Evolutionary conservation across 2,329 filamentous ascomycete genomes (phyloP).

Genomic region (Colletotrichum tamarilloi): DNA sequence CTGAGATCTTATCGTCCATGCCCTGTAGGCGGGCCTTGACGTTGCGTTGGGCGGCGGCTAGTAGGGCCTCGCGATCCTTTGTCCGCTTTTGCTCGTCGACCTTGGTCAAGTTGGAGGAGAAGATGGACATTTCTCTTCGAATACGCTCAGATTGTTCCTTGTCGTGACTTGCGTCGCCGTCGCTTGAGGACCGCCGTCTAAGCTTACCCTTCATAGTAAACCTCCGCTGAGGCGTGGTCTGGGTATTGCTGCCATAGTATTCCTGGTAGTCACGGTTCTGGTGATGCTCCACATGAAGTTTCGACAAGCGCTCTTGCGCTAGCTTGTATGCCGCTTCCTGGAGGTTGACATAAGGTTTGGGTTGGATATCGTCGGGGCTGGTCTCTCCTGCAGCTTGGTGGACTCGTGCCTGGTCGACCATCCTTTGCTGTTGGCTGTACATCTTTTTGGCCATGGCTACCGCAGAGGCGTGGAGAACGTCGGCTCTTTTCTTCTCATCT

Average conservation of each 20-base stretch:
- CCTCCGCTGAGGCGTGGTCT: slow-evolving; percentile 49
- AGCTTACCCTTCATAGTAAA: slow-evolving; percentile 66
- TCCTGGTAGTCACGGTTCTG: slow-evolving; percentile 74
- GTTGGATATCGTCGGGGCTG: slow-evolving; percentile 51
- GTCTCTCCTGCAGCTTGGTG: slow-evolving; percentile 47
- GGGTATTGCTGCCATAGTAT: slow-evolving; percentile 75
- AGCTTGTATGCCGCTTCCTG: slow-evolving; percentile 90
- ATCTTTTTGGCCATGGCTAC: slow-evolving; percentile 91
- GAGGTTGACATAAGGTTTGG: slow-evolving; percentile 71
- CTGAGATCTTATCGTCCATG: slow-evolving; percentile 85
- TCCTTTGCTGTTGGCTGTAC: slow-evolving; percentile 77
- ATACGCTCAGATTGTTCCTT: slow-evolving; percentile 78
- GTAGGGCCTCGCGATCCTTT: slow-evolving; percentile 78
- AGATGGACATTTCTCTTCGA: slow-evolving; percentile 81
- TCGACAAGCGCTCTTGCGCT: slow-evolving; percentile 84
- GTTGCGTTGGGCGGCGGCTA: slow-evolving; percentile 85
- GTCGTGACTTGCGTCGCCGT: slow-evolving; percentile 72
- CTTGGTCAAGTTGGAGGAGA: slow-evolving; percentile 74
- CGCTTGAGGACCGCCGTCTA: slow-evolving; percentile 74
- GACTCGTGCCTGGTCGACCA: slow-evolving; percentile 61
- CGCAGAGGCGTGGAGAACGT: slow-evolving; percentile 83
- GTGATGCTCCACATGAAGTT: slow-evolving; percentile 78
- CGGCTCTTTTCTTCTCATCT: slow-evolving; percentile 78
- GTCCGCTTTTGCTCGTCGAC: slow-evolving; percentile 80
- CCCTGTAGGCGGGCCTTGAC: slow-evolving; percentile 82